phyloP scores from a whole-genome alignment of 2,329 filamentous ascomycete genomes.

The Escovopsis weberi region DNA sequence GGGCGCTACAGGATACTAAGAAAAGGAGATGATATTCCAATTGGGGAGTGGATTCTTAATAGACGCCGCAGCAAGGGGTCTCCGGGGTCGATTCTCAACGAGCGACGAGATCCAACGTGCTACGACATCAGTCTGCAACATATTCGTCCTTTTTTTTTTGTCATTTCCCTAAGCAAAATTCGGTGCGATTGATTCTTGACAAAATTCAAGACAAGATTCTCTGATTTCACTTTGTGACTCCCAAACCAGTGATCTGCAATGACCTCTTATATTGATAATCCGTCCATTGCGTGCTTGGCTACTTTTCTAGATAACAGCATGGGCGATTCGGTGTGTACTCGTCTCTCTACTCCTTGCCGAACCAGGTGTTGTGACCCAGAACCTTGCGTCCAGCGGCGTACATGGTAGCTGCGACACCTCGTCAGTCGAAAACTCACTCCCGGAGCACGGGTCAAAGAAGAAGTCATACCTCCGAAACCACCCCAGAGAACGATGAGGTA shows the following conservation, averaged over 20 bases:
- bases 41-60: not conserved
- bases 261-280: too few species aligned
- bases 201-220: too few species aligned
- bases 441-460: constrained; percentile 9
- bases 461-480: constrained; percentile 37
- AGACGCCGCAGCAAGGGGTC: not conserved
- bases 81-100: not conserved
- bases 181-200: too few species aligned
- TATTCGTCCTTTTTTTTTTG: not conserved
- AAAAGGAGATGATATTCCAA: not conserved
- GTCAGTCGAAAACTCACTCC: constrained; percentile 9
- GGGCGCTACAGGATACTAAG: constrained; percentile 47
- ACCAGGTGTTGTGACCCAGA: constrained; percentile 69
- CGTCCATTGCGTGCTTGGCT: too few species aligned
- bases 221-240: too few species aligned
- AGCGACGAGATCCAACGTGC: constrained; percentile 2
- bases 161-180: constrained; percentile 10
- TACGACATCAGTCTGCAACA: not conserved
- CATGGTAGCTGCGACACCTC: constrained; percentile 31
- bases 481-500: constrained; percentile 54
- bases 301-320: too few species aligned
- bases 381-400: constrained; percentile 65
- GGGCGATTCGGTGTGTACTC: too few species aligned
- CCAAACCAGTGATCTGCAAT: too few species aligned
- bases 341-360: constrained; percentile 34